These are phyloP conservation scores for Mycena crocata DNA, from an alignment of 768 basidiomycete genomes.

Conservation along the genomic window DNA sequence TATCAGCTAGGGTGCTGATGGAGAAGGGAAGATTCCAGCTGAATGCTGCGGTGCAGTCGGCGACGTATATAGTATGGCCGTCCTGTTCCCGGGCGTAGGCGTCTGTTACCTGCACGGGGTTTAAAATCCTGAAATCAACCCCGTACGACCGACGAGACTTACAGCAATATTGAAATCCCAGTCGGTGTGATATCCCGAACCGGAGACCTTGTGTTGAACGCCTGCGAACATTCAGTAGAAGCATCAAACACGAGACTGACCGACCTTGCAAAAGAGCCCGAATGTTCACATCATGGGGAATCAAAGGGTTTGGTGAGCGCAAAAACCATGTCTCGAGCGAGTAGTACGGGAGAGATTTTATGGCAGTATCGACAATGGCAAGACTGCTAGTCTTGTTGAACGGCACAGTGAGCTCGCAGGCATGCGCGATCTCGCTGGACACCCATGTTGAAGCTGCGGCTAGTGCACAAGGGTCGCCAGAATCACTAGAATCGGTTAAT, in stretches of 20 bases:
- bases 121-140: not conserved
- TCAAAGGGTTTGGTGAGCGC: conserved; percentile 28
- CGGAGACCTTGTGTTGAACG: conserved; percentile 9
- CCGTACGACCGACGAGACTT: not conserved
- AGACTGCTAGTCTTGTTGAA: conserved; percentile 24
- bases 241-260: not conserved
- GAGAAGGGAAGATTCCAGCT: conserved; percentile 36
- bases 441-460: conserved; percentile 30
- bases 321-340: conserved; percentile 32
- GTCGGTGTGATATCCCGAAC: conserved; percentile 17
- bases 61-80: conserved; percentile 30
- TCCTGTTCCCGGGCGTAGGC: conserved; percentile 33
- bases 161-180: conserved; percentile 35
- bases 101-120: conserved; percentile 24
- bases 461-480: conserved; percentile 28
- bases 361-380: conserved; percentile 22
- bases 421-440: conserved; percentile 27
- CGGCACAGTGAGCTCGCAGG: conserved; percentile 31
- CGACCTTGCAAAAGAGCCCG: conserved; percentile 24
- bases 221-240: not conserved
- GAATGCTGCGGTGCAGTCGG: conserved; percentile 28
- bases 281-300: conserved; percentile 41
- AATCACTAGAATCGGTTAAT: not conserved
- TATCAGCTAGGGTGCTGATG: conserved; percentile 26
- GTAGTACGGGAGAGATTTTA: conserved; percentile 33